Evolutionary conservation across 1,284 basidiomycete genomes (phyloP), one percentile per base, ranked within the genome.

Genomic region (Wallemia ichthyophaga): DNA sequence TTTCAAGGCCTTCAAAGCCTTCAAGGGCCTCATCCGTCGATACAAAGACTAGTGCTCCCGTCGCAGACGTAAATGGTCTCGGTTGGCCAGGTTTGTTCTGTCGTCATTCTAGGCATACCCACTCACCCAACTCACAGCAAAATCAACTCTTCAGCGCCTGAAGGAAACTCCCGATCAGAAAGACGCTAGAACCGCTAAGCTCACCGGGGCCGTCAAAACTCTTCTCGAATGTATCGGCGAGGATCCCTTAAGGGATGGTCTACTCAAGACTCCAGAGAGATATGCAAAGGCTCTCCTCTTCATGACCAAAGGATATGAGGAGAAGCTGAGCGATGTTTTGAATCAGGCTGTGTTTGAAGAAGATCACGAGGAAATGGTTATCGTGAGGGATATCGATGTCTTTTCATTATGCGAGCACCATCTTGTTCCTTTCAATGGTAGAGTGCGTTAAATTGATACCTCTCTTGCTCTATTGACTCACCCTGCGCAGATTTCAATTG

Each of bases 251-350:
- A 77, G 94, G 54, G 87, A 92, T 66, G 94, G 94, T 9, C 75
- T 99, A 27, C 73, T 81, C 57, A 79, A 82, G 64, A 99, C 94
- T 1, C 94, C 94, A 17, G 86, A 92, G 66, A 77, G 94, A 54
- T 99, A 96, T 71, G 92, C 91, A 27, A 85, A 98, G 70, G 91
- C 94, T 26, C 74, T 99, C 59, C 79, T 99, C 74, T 98, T 89
- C 89, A 95, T 98, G 91, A 98, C 94, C 31, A 82, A 84, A 67
- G 94, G 94, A 1, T 99, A 99, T 71, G 94, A 96, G 69, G 91
- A 96, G 70, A 78, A 85, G 63, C 71, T 99, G 63, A 78, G 27
- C n/a, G 92, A 98, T 69, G 91, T 98, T 63, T 95, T 98, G 64
- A 94, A 95, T 70, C 87, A 95, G 74, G 94, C 94, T 58, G 81